Base-by-base conservation (phyloP, 768 basidiomycete genomes). In the Amyloporia xantha region DNA sequence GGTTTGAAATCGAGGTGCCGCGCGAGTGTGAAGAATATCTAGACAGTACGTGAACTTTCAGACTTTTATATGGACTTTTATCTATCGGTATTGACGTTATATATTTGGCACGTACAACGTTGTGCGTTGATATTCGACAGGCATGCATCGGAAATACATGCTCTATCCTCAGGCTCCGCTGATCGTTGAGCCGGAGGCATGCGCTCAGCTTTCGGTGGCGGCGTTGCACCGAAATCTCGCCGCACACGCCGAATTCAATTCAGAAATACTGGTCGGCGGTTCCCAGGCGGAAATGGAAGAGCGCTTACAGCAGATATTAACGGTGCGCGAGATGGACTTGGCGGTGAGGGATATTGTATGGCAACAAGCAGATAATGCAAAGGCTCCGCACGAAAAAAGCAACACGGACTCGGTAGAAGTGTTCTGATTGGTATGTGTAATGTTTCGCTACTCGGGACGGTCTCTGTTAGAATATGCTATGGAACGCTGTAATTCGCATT, bases 161-260 rank as follows among this genome's bases (percentile, higher is more conserved):
- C 24, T 78, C 33, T 48, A 76, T 24, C 71, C 71, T 3, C 44
- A 46, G 0, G 71, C 79, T 0, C 81, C 82, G 6, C 68, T 83
- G 30, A 71, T 83, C 50, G 63, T 62, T 13, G 65, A 73, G 41
- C 71, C 77, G 3, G 49, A 55, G 6, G 51, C 64, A 15, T 77
- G 76, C 52, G 44, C 60, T 12, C 59, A 63, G 10, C 68, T 84
- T 11, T 75, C 79, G 13, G 51, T 56, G 4, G 64, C 66, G 1
- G 79, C 78, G 0, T 66, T 85, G 25, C 72, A 71, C 53, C 68
- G 76, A 10, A 85, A 86, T 54, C 71, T 86, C 4, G 66, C 67
- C 17, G 82, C 73, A 1, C 82, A 85, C 55, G 73, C 78, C 1
- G 65, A 54, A 10, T 60, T 60, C 49, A 79, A 85, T 54, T 54